Conservation (phyloP, 2,329 filamentous ascomycete genomes). For the Penicillium sp. region DNA sequence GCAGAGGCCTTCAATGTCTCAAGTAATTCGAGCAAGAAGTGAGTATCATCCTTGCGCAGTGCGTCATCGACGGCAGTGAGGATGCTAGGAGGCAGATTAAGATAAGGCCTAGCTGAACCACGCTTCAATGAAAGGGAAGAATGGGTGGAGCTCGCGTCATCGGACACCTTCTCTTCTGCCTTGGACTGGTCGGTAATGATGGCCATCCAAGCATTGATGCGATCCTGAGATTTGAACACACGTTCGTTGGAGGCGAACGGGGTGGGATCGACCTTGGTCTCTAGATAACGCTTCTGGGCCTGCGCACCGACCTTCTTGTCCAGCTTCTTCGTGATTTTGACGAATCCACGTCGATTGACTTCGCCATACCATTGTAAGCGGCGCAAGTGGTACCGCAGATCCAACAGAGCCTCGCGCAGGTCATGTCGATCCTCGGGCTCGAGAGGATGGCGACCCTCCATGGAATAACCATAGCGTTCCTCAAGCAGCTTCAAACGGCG, state of each 20-base stretch:
- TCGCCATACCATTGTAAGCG: slow-evolving; percentile 98
- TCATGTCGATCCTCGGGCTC: slow-evolving; percentile 90
- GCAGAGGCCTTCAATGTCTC: slow-evolving; percentile 56
- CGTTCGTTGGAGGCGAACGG: slow-evolving; percentile 77
- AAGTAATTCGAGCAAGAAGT: slow-evolving; percentile 51
- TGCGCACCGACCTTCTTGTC: slow-evolving; percentile 86
- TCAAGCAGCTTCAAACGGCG: slow-evolving; percentile 82
- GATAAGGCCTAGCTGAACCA: slow-evolving; percentile 69
- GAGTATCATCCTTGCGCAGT: slow-evolving; percentile 41
- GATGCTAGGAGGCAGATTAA: slow-evolving; percentile 65
- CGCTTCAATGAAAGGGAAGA: slow-evolving; percentile 71
- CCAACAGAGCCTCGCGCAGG: slow-evolving; percentile 82
- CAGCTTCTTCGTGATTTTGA: slow-evolving; percentile 98
- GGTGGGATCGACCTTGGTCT: slow-evolving; percentile 83
- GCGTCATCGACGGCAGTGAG: slow-evolving; percentile 44
- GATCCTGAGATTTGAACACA: slow-evolving; percentile 58
- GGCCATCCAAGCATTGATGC: slow-evolving; percentile 89
- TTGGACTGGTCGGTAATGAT: slow-evolving; percentile 50
- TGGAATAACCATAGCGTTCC: slow-evolving; percentile 76
- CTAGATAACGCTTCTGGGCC: slow-evolving; percentile 81
- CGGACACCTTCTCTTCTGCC: slow-evolving; percentile 70
- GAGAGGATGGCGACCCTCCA: slow-evolving; percentile 67
- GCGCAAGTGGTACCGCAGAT: slow-evolving; percentile 79
- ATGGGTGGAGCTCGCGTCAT: slow-evolving; percentile 70
- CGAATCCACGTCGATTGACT: slow-evolving; percentile 89